Base-by-base conservation (phyloP, 352 stramenopile genomes). In the Phytophthora podocarpi region DNA sequence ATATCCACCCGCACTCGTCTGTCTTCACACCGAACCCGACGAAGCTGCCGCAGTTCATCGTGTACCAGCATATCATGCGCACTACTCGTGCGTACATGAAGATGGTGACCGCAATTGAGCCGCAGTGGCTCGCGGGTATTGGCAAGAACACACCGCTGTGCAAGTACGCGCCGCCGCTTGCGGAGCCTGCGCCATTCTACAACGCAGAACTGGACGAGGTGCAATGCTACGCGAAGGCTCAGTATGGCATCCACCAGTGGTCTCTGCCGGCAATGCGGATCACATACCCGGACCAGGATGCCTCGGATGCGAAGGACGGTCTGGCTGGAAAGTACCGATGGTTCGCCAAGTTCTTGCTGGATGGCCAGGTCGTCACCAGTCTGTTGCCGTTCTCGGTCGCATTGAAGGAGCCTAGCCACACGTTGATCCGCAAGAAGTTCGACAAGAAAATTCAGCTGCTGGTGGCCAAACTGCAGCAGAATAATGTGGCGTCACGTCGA, bases 91-190 rank as follows among this genome's bases (percentile, higher is more conserved):
- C 83, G 47, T 98, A 98, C 80, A 98, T 99, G 93, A 98, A 95
- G 60, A 98, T 89, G 60, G 97, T 99, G 21, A 99, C 97, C 8
- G 94, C 97, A 1, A 93, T 99, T 12, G 97, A 99, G 58, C 91
- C 95, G 5, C 85, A 97, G 66, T 99, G 98, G 97, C 87, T 99
- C 15, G 74, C 80, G n/a, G 75, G 75, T 4, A 85, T 95, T n/a
- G 84, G 74, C 9, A 81, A 89, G 59, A 77, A 80, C 48, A 91
- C 83, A 20, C 83, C 86, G 28, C 52, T 95, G 43, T 93, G 84
- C 58, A 80, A 77, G 39, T 92, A 87, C 48, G 84, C 79, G 27
- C 61, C 61, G 37, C 82, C 85, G 6, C 52, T 95, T 18, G 54
- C 58, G 0, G 84, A 92, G 58, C 84, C 86, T 21, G 65, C 67